Evolutionary conservation across 1,284 basidiomycete species (phyloP).

Genomic region (Cryptococcus jaspeensis): DNA sequence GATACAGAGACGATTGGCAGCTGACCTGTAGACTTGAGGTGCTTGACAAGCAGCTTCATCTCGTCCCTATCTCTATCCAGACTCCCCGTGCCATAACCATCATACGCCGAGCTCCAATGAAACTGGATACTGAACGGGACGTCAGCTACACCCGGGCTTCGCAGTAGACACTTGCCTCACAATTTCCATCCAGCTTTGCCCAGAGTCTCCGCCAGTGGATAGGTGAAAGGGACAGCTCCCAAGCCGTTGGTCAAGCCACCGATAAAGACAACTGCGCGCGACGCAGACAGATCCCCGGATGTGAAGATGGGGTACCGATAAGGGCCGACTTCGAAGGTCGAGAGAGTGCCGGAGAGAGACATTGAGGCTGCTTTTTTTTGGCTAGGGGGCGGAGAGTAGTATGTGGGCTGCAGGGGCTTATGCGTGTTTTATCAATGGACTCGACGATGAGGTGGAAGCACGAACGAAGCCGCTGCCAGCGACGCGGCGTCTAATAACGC

Average conservation of each 20-base stretch:
- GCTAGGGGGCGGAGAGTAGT: too few species aligned
- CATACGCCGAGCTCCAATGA: constrained; percentile 47
- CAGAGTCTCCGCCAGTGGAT: constrained; percentile 29
- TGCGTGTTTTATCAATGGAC: too few species aligned
- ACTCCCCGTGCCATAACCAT: constrained; percentile 40
- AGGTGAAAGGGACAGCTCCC: constrained; percentile 38
- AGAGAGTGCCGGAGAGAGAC: constrained; percentile 10
- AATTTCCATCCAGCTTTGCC: constrained; percentile 41
- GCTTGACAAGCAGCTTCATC: constrained; percentile 39
- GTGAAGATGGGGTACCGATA: constrained; percentile 39
- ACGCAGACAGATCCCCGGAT: constrained; percentile 31
- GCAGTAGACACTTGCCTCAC: constrained; percentile 27
- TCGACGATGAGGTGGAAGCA: too few species aligned
- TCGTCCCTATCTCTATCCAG: constrained; percentile 42
- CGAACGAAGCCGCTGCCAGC: too few species aligned
- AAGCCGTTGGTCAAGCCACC: constrained; percentile 49
- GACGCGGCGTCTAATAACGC: too few species aligned
- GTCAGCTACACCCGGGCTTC: neutral
- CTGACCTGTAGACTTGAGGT: constrained; percentile 34
- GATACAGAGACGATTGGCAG: neutral
- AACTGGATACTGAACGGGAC: constrained; percentile 37
- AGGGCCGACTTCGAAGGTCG: constrained; percentile 5
- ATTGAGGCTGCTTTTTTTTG: neutral
- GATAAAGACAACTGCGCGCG: constrained; percentile 44
- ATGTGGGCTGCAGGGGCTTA: too few species aligned